These are phyloP conservation scores for Vicia villosa DNA, from an alignment of 306 rosid genomes.

Conservation along the genomic window DNA sequence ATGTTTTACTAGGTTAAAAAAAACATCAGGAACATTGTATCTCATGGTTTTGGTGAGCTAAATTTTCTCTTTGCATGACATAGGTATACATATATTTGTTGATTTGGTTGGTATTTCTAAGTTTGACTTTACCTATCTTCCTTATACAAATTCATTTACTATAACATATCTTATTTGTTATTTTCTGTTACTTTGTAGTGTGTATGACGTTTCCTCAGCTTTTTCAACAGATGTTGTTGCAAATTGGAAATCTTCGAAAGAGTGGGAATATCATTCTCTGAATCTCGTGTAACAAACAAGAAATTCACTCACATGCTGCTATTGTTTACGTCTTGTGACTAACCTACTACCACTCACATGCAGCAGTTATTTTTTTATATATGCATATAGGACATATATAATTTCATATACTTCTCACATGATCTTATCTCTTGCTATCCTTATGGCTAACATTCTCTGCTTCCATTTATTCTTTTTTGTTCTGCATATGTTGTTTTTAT, in stretches of 20 bases:
- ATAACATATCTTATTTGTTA: not conserved
- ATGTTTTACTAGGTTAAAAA: not conserved
- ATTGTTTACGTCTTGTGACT: conserved; percentile 41
- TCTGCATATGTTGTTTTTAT: conserved; percentile 10
- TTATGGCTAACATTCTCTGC: conserved; percentile 45
- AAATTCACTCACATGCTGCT: conserved; percentile 39
- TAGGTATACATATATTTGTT: not conserved
- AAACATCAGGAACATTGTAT: conserved; percentile 16
- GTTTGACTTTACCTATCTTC: conserved; percentile 5
- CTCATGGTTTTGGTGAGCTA: conserved; percentile 4
- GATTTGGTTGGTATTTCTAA: conserved; percentile 29
- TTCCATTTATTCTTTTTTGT: conserved; percentile 23
- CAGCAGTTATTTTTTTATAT: not conserved
- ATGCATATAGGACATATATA: not conserved
- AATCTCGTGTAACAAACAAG: conserved; percentile 29
- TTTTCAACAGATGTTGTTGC: conserved; percentile 11
- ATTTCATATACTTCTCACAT: conserved; percentile 23
- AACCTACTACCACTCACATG: conserved; percentile 35
- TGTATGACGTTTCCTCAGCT: not conserved
- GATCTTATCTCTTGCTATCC: conserved; percentile 14
- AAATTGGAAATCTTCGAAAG: conserved; percentile 6
- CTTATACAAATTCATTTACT: not conserved
- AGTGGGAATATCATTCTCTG: conserved; percentile 4
- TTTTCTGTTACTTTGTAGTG: conserved; percentile 1
- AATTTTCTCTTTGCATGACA: not conserved